Conservation (phyloP, 2,329 filamentous ascomycete species). For the Apiospora phragmitis region DNA sequence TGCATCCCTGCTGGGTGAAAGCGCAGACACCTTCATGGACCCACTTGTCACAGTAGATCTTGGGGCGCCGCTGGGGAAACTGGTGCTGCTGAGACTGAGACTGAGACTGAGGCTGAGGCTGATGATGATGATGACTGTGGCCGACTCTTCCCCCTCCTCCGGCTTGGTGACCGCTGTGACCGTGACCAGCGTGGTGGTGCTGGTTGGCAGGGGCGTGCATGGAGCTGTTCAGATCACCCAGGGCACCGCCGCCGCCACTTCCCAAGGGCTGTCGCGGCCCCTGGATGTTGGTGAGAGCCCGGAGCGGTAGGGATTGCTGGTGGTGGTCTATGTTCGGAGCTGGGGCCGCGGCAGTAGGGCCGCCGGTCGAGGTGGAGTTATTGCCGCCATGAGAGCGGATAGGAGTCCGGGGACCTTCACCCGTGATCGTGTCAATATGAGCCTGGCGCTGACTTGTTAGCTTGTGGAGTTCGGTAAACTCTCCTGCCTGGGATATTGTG, state of each 20-base stretch:
- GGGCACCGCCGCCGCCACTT: not conserved
- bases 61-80: slow-evolving; percentile 39
- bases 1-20: slow-evolving; percentile 83
- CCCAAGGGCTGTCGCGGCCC: slow-evolving; percentile 1
- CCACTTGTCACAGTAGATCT: slow-evolving; percentile 89
- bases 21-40: slow-evolving; percentile 82
- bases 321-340: not conserved
- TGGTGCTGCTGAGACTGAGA: slow-evolving; percentile 2
- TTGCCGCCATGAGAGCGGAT: slow-evolving; percentile 12
- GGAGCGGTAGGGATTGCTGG: not conserved
- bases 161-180: not conserved
- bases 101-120: not conserved
- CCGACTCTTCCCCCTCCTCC: not conserved
- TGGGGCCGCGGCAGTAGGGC: not conserved
- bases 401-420: slow-evolving; percentile 29
- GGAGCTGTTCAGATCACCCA: not conserved
- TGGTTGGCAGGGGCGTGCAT: not conserved
- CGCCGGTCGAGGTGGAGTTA: not conserved
- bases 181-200: not conserved
- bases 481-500: not conserved
- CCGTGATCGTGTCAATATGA: slow-evolving; percentile 40
- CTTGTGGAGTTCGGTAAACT: not conserved
- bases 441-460: slow-evolving; percentile 24
- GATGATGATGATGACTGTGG: not conserved
- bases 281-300: not conserved